Base-by-base conservation (phyloP, 371 early-diverging fungal genomes). In the Batkoa obscura region DNA sequence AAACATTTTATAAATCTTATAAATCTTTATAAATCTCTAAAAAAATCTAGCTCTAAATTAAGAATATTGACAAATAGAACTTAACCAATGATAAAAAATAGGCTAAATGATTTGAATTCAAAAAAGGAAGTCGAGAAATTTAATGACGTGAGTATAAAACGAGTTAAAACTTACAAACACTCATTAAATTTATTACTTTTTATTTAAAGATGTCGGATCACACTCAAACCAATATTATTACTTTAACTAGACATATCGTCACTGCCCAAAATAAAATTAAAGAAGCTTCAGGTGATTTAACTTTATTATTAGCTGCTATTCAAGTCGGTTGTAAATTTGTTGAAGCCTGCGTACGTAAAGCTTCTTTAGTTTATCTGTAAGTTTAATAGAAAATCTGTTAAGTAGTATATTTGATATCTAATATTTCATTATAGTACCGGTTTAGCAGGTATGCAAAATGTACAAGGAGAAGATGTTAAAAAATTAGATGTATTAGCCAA, bases 291-390 rank as follows among this genome's bases (percentile, higher is more conserved):
- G 97, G 97, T 63, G 95, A 97, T 72, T 79, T 97, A 59, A 87
- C 90, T 32, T 68, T 94, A 23, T 79, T 95, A 15, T 76, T 96
- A 60, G 75, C 79, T 55, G 76, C 94, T 31, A 86, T 96, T 68
- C 89, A 90, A 66, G 77, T 90, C 57, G 92, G 94, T 41, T 94
- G 95, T 78, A 96, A 95, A 70, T 95, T 92, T 72, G 92, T 96
- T 52, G 87, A 90, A 59, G 83, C 90, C 60, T 88, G 88, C 55
- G 95, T 96, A 60, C 81, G 92, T 63, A 93, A 93, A 73, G 94
- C 97, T 50, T 86, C 92, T 62, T 76, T 96, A 39, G 74, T 94
- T 65, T 89, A 94, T 68, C 77, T 96, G 89, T 89, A 78, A 70
- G 83, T 70, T 38, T 12, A 23, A 23, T 23, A 23, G 8, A 34